Base-by-base conservation (phyloP, 2,329 filamentous ascomycete genomes). In the Pseudogymnoascus sp. region DNA sequence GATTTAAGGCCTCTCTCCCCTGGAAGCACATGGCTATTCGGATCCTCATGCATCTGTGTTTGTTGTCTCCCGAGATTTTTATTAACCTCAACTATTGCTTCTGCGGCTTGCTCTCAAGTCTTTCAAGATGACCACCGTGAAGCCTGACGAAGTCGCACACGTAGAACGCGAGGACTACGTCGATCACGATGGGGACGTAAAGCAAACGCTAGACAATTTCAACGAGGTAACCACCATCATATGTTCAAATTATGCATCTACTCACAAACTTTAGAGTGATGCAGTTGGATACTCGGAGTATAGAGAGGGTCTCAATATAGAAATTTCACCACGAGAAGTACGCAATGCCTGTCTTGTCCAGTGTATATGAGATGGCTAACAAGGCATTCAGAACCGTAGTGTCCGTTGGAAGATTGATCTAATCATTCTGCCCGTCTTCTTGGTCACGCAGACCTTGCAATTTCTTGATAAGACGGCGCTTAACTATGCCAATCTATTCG, bases 401-500 rank as follows among this genome's bases (percentile, higher is more conserved):
- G 61, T 62, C 44, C 61, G 61, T 19, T 62, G 61, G 61, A 62
- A 62, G 61, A 50, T 62, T n/a, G 61, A 62, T 31, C 31, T 62
- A 4, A 56, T 56, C 23, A 50, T 62, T 62, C 53, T 62, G 11
- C 62, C 63, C 7, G 65, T 65, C 15, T 66, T 63, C 60, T 42
- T 63, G n/a, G 64, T 65, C 35, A 65, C 60, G 3, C 63, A 66
- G 50, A 56, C 64, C 13, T 44, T 66, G 7, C 63, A 65, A 61
- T 63, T 66, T 37, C 46, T 65, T 33, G 64, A 65, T 26, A 66
- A 60, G 31, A 65, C 63, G 6, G 59, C 60, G n/a, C 44, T 65
- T 2, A 65, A 63, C 53, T 63, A 66, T 46, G 63, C 64, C n/a
- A 65, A 64, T n/a, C 67, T 77, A 0, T 75, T 77, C 62, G 71